phyloP scores from a whole-genome alignment of 176 grass and related monocot species.

The maize (Zea mays) region DNA sequence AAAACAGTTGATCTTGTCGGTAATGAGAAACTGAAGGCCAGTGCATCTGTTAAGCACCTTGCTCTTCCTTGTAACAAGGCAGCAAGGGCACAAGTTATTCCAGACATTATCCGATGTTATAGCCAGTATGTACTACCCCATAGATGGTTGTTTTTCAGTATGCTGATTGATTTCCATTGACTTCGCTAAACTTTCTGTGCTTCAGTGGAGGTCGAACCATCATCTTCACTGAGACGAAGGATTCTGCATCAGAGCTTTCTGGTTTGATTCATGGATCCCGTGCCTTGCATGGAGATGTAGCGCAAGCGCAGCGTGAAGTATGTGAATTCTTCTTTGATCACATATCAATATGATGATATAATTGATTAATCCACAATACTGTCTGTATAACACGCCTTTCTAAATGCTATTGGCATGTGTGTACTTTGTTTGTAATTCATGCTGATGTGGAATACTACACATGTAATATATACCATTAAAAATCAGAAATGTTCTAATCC shows the following conservation, averaged over 20 bases:
- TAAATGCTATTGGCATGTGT: not conserved
- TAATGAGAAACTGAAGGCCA: slow-evolving; percentile 91
- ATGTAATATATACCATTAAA: not conserved
- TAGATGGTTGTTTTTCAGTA: not conserved
- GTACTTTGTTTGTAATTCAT: not conserved
- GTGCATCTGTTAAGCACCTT: slow-evolving; percentile 81
- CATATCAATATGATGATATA: not conserved
- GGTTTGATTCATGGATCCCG: slow-evolving; percentile 73
- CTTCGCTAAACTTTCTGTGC: slow-evolving; percentile 3
- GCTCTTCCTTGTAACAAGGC: slow-evolving; percentile 84
- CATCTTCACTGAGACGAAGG: slow-evolving; percentile 96
- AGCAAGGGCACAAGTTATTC: slow-evolving; percentile 80
- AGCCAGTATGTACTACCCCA: slow-evolving; percentile 61
- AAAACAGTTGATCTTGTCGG: slow-evolving; percentile 92
- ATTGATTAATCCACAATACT: not conserved
- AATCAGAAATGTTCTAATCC: not conserved
- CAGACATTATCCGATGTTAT: slow-evolving; percentile 89
- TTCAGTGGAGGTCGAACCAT: slow-evolving; percentile 85
- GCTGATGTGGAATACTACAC: not conserved
- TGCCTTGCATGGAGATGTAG: slow-evolving; percentile 93
- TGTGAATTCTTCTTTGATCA: slow-evolving; percentile 19
- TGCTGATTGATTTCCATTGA: slow-evolving; percentile 12
- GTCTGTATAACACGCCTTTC: not conserved
- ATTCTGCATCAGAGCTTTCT: slow-evolving; percentile 68
- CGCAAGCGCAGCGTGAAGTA: slow-evolving; percentile 93